Evolutionary conservation across 306 rosid species (phyloP).

Genomic region (Citrullus amarus): DNA sequence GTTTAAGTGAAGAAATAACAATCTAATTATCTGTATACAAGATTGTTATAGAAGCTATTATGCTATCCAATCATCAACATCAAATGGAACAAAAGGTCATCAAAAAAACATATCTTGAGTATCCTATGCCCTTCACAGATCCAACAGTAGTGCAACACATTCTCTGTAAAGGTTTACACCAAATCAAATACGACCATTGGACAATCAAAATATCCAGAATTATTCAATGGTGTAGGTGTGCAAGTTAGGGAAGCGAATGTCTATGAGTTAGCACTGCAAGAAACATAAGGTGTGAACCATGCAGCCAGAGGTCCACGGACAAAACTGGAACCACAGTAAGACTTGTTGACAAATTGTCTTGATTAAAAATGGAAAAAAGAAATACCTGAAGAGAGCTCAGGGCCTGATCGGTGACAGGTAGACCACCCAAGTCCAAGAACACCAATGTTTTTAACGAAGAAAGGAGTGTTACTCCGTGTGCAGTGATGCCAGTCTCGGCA

Average conservation of each 20-base stretch:
- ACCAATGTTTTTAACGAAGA: constrained; percentile 45
- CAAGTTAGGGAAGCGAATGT: neutral
- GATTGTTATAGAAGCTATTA: neutral
- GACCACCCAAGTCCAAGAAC: constrained; percentile 80
- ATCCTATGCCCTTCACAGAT: neutral
- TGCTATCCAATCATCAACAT: neutral
- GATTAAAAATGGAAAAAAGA: neutral
- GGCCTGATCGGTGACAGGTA: constrained; percentile 59
- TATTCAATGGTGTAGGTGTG: neutral
- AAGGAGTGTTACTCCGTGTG: constrained; percentile 31
- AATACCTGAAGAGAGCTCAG: constrained; percentile 55
- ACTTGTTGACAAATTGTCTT: neutral
- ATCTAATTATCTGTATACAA: neutral
- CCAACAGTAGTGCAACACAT: neutral
- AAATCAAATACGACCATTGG: neutral
- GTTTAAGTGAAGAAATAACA: neutral
- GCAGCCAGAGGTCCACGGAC: neutral
- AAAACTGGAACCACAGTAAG: neutral
- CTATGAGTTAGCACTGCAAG: neutral
- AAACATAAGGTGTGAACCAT: neutral
- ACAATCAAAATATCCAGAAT: neutral
- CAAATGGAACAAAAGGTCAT: neutral
- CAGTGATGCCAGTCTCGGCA: constrained; percentile 43
- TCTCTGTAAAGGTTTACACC: neutral
- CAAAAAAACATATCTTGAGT: neutral